Evolutionary conservation across 805 yeast species (phyloP).

Genomic region (Cyberlindnera sargentensis): DNA sequence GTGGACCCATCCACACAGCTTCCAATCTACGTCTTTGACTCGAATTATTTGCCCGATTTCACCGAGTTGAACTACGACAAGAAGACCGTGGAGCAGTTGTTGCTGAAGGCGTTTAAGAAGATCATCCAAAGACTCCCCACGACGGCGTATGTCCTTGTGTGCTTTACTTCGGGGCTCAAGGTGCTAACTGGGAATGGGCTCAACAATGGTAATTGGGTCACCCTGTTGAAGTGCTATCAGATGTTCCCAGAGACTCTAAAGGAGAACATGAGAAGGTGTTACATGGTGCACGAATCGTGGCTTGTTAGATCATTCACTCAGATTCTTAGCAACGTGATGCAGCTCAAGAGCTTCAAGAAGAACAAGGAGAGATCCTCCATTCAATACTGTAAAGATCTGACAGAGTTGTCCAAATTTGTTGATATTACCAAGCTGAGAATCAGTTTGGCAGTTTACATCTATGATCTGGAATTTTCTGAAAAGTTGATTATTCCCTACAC

Average conservation of each 20-base stretch:
- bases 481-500: slow-evolving; percentile 40
- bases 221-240: slow-evolving; percentile 56
- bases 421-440: slow-evolving; percentile 76
- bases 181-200: slow-evolving; percentile 21
- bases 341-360: slow-evolving; percentile 36
- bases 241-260: slow-evolving; percentile 51
- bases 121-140: slow-evolving; percentile 53
- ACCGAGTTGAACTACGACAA: slow-evolving; percentile 31
- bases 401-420: slow-evolving; percentile 32
- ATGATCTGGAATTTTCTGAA: slow-evolving; percentile 50
- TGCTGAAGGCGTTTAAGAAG: slow-evolving; percentile 49
- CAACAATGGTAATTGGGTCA: slow-evolving; percentile 44
- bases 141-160: slow-evolving; percentile 56
- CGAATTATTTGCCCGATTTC: slow-evolving; percentile 68
- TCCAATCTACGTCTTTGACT: slow-evolving; percentile 78
- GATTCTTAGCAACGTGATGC: slow-evolving; percentile 55
- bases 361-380: slow-evolving; percentile 6
- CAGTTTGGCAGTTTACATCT: slow-evolving; percentile 65
- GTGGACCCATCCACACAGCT: slow-evolving; percentile 59
- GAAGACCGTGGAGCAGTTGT: slow-evolving; percentile 29
- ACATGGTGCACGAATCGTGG: slow-evolving; percentile 89
- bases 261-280: slow-evolving; percentile 51
- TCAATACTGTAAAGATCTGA: slow-evolving; percentile 30
- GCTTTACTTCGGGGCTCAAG: slow-evolving; percentile 79
- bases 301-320: slow-evolving; percentile 73